phyloP scores from a whole-genome alignment of 1,284 basidiomycete genomes.

The Somion occarium region DNA sequence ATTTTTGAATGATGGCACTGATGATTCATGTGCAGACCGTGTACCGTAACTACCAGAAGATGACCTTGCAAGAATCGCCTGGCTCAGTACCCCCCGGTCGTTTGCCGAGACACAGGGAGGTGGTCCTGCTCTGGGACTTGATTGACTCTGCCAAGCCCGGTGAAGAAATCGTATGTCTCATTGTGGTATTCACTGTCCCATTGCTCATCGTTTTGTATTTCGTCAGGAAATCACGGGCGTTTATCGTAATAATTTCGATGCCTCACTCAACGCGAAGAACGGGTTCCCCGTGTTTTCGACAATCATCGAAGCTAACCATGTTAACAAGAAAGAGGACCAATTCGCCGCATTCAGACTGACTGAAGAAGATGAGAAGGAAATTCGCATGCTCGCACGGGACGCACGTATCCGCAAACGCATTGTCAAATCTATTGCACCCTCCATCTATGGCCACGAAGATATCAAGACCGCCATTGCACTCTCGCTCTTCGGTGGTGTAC shows the following conservation, averaged over 20 bases:
- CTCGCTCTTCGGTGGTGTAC: conserved; percentile 89
- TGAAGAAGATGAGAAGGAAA: conserved; percentile 93
- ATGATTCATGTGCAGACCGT: conserved; percentile 89
- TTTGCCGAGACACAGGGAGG: conserved; percentile 93
- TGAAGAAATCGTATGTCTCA: conserved; percentile 83
- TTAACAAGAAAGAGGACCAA: conserved; percentile 95
- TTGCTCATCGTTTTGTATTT: conserved; percentile 12
- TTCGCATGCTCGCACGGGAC: conserved; percentile 82
- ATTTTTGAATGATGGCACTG: neutral
- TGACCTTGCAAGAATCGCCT: conserved; percentile 99
- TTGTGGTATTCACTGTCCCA: neutral
- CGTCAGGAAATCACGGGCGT: conserved; percentile 90
- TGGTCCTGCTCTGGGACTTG: conserved; percentile 95
- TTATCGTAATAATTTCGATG: conserved; percentile 99
- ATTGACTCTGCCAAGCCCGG: conserved; percentile 98
- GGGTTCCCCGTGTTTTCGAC: conserved; percentile 99
- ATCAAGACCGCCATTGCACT: conserved; percentile 98
- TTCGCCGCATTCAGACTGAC: conserved; percentile 96
- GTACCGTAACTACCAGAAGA: conserved; percentile 98
- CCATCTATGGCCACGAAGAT: conserved; percentile 98
- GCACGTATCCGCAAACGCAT: conserved; percentile 96
- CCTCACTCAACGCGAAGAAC: conserved; percentile 96
- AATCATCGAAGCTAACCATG: conserved; percentile 94
- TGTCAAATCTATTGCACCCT: conserved; percentile 97
- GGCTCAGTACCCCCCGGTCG: conserved; percentile 97